Percentiles rank a stretch among this genome's conserved stretches.
phyloP scores from a whole-genome alignment of 257 asterid species.

The Striga asiatica region DNA sequence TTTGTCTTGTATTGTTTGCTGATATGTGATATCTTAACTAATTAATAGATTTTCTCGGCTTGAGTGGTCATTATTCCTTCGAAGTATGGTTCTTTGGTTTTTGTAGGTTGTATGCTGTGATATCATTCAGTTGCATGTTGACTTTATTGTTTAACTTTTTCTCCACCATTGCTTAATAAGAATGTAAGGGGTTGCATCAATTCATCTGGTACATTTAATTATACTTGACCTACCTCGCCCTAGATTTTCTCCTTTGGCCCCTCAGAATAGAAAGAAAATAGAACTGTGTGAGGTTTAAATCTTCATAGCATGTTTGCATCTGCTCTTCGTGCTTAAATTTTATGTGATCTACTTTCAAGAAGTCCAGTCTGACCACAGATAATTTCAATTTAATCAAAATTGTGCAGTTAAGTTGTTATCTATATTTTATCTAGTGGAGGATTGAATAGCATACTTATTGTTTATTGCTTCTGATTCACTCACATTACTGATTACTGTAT shows the following conservation, averaged over 20 bases:
- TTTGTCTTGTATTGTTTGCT: not conserved
- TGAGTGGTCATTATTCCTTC: not conserved
- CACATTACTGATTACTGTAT: too few relatives aligned
- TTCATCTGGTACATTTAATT: not conserved
- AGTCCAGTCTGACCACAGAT: not conserved
- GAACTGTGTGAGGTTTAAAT: not conserved
- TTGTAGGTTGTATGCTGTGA: not conserved
- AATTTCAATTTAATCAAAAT: not conserved
- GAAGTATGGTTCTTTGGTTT: not conserved
- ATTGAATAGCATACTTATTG: too few relatives aligned
- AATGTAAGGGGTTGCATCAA: not conserved
- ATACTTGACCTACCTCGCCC: not conserved
- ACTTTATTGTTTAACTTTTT: not conserved
- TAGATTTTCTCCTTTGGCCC: not conserved
- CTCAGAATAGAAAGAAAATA: not conserved
- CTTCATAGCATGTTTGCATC: not conserved
- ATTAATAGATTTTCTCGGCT: conserved; percentile 1
- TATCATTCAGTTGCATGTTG: not conserved
- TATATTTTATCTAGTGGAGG: too few relatives aligned
- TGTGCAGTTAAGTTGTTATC: not conserved
- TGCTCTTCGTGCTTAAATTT: not conserved
- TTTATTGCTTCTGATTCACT: too few relatives aligned
- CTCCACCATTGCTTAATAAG: not conserved
- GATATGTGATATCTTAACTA: not conserved
- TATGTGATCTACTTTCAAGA: not conserved